Evolutionary conservation across 768 basidiomycete genomes (phyloP).

Genomic region (Clitopilus hobsonii): DNA sequence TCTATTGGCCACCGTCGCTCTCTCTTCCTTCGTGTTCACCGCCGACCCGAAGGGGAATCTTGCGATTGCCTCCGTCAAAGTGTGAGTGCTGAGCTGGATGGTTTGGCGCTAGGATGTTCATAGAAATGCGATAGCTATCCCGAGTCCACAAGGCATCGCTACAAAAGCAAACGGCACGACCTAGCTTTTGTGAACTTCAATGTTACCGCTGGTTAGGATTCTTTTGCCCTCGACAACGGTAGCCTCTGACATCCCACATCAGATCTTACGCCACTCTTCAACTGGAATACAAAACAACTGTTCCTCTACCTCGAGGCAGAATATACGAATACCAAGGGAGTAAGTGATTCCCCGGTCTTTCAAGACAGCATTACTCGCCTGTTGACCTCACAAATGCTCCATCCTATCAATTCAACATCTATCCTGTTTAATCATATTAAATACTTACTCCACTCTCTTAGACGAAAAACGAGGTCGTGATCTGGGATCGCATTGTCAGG

Average conservation of each 20-base stretch:
- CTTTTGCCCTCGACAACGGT: neutral
- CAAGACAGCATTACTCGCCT: neutral
- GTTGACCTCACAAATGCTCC: neutral
- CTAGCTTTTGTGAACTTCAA: slow-evolving; percentile 80
- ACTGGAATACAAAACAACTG: slow-evolving; percentile 97
- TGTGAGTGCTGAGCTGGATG: slow-evolving; percentile 43
- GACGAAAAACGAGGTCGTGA: slow-evolving; percentile 74
- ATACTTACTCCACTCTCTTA: slow-evolving; percentile 18
- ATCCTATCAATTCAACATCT: neutral
- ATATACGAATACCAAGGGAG: slow-evolving; percentile 69
- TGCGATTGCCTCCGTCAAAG: slow-evolving; percentile 63
- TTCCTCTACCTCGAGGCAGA: slow-evolving; percentile 87
- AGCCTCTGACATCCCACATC: slow-evolving; percentile 1
- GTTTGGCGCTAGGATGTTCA: neutral
- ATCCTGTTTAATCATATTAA: neutral
- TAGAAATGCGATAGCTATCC: slow-evolving; percentile 31
- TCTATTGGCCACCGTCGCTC: slow-evolving; percentile 63
- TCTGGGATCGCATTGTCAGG: slow-evolving; percentile 92
- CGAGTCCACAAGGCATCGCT: slow-evolving; percentile 40
- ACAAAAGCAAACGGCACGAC: slow-evolving; percentile 63
- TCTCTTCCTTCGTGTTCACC: slow-evolving; percentile 67
- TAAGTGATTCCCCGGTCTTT: slow-evolving; percentile 30
- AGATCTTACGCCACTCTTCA: slow-evolving; percentile 82
- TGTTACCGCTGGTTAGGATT: slow-evolving; percentile 59
- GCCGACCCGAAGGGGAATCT: slow-evolving; percentile 55